These are phyloP conservation scores for Botryobasidium botryosum DNA, from an alignment of 768 basidiomycete species.

Conservation along the genomic window DNA sequence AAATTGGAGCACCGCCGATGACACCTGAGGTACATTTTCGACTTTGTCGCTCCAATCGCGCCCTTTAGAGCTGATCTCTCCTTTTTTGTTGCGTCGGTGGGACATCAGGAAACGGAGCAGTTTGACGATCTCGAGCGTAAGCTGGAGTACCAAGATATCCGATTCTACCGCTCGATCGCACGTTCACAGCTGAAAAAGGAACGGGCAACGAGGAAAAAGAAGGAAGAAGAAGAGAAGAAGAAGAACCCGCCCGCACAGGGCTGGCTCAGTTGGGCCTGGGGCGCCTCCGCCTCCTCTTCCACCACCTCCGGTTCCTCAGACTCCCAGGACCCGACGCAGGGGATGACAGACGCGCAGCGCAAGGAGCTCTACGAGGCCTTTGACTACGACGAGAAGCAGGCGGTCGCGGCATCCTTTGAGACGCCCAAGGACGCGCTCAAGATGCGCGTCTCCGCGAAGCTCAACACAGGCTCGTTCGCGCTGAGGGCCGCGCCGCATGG, in stretches of 20 bases:
- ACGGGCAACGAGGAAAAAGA: conserved; percentile 42
- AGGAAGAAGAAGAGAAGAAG: conserved; percentile 49
- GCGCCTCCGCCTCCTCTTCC: conserved; percentile 26
- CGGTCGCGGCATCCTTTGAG: conserved; percentile 50
- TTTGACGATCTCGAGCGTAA: conserved; percentile 58
- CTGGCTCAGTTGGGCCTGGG: conserved; percentile 62
- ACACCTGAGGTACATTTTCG: conserved; percentile 31
- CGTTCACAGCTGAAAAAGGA: conserved; percentile 80
- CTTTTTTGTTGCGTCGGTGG: background rate
- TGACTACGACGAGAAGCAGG: conserved; percentile 80
- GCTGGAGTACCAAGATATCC: conserved; percentile 83
- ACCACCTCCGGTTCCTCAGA: conserved; percentile 23
- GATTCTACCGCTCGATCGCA: conserved; percentile 92
- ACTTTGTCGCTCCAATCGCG: conserved; percentile 15
- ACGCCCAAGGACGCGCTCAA: conserved; percentile 67
- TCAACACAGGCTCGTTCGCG: conserved; percentile 77
- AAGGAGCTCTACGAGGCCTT: conserved; percentile 78
- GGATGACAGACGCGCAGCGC: conserved; percentile 78
- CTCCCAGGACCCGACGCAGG: conserved; percentile 36
- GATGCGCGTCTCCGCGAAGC: conserved; percentile 51
- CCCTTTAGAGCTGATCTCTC: conserved; percentile 1
- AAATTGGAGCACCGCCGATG: conserved; percentile 33
- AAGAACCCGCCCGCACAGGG: conserved; percentile 32
- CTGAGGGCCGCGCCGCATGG: conserved; percentile 59
- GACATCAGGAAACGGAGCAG: conserved; percentile 9